Conservation (phyloP, 768 basidiomycete species). For the Rhizopogon vinicolor region DNA sequence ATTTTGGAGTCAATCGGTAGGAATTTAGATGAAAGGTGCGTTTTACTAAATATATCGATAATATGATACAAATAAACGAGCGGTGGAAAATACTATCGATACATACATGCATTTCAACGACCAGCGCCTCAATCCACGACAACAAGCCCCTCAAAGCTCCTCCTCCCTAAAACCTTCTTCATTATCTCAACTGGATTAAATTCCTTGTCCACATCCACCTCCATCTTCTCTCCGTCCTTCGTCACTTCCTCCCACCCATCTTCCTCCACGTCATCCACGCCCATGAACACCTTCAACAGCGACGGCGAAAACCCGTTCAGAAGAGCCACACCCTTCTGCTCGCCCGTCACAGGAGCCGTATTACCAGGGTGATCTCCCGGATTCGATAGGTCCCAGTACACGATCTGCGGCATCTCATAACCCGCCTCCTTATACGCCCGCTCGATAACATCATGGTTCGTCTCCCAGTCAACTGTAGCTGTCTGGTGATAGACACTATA, state of each 20-base stretch:
- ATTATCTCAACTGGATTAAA: constrained; percentile 41
- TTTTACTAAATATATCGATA: background rate
- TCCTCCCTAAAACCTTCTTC: constrained; percentile 42
- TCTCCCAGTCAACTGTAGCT: constrained; percentile 40
- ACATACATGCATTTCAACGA: background rate
- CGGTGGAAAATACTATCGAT: background rate
- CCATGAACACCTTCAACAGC: constrained; percentile 72
- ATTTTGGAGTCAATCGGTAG: no score
- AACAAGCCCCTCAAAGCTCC: constrained; percentile 53
- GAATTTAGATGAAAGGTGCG: no score
- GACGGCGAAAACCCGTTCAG: constrained; percentile 67
- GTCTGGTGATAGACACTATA: no score
- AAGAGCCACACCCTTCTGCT: constrained; percentile 59
- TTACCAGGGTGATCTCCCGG: constrained; percentile 9
- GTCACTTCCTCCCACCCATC: constrained; percentile 34
- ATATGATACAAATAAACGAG: background rate
- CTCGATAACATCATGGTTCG: constrained; percentile 56
- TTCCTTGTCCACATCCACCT: constrained; percentile 17
- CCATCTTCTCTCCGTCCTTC: constrained; percentile 13
- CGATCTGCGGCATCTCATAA: constrained; percentile 69
- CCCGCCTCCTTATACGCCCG: constrained; percentile 53
- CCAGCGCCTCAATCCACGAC: constrained; percentile 42
- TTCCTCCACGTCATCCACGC: constrained; percentile 34
- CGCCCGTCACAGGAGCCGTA: constrained; percentile 45
- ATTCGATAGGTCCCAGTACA: constrained; percentile 61